These are phyloP conservation scores for Vaccinium darrowii DNA, from an alignment of 148 eudicot genomes.

Conservation along the genomic window DNA sequence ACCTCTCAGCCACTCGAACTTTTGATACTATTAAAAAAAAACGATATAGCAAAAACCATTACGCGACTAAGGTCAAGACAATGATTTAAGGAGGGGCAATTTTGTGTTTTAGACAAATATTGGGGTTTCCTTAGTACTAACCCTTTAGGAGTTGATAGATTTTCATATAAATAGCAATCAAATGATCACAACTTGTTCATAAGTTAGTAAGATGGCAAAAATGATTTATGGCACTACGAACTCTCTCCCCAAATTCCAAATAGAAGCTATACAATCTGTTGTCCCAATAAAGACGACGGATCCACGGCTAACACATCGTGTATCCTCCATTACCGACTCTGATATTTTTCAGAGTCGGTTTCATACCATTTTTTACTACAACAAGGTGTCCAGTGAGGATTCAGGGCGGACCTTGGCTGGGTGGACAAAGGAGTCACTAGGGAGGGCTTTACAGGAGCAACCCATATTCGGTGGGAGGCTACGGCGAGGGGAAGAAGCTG, in stretches of 20 bases:
- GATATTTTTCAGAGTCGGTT: slow-evolving; percentile 16
- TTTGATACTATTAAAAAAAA: too few relatives aligned
- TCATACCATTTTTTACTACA: slow-evolving; percentile 34
- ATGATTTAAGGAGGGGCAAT: background rate
- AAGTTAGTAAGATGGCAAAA: background rate
- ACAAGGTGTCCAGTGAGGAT: slow-evolving; percentile 24
- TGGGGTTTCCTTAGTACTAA: background rate
- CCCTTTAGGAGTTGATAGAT: background rate
- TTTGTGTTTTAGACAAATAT: background rate
- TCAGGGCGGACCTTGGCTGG: slow-evolving; percentile 45
- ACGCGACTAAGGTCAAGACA: background rate
- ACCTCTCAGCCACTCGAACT: too few relatives aligned
- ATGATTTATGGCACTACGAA: slow-evolving; percentile 6
- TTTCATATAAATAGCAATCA: background rate
- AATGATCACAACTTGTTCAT: background rate
- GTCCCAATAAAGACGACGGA: slow-evolving; percentile 24
- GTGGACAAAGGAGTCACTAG: slow-evolving; percentile 38
- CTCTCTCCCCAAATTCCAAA: background rate
- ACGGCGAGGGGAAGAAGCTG: slow-evolving; percentile 11
- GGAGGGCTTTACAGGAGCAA: slow-evolving; percentile 31
- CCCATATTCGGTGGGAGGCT: slow-evolving; percentile 54
- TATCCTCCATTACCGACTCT: background rate
- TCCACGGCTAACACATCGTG: slow-evolving; percentile 19
- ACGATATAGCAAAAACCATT: too few relatives aligned
- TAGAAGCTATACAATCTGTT: slow-evolving; percentile 20